These are phyloP conservation scores for Lactarius tabidus DNA, from an alignment of 768 basidiomycete species.

Conservation along the genomic window DNA sequence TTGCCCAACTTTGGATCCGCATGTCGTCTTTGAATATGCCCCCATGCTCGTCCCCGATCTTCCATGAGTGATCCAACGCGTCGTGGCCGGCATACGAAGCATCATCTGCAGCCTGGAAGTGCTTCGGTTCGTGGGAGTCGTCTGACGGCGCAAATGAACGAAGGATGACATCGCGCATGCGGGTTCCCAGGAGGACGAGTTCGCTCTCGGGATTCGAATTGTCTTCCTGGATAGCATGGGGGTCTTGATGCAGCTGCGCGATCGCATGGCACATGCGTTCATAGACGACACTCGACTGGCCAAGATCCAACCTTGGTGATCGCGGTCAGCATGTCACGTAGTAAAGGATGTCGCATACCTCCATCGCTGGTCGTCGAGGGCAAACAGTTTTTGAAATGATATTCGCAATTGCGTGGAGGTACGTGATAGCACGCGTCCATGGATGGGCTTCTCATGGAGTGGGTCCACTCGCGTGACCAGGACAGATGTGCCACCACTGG, in stretches of 20 bases:
- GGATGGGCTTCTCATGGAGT: constrained; percentile 46
- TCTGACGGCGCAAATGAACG: constrained; percentile 42
- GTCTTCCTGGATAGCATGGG: constrained; percentile 37
- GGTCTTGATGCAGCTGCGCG: constrained; percentile 50
- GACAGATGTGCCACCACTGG: constrained; percentile 66
- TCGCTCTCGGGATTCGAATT: constrained; percentile 37
- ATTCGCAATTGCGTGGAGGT: constrained; percentile 53
- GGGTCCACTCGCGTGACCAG: constrained; percentile 64
- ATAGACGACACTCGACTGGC: constrained; percentile 59
- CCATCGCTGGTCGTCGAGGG: constrained; percentile 48
- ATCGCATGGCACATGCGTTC: constrained; percentile 71
- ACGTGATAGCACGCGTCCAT: constrained; percentile 52
- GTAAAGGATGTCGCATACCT: constrained; percentile 27
- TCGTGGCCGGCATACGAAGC: constrained; percentile 37
- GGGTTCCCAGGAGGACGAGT: constrained; percentile 62
- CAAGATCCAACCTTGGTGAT: constrained; percentile 55
- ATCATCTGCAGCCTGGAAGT: constrained; percentile 40
- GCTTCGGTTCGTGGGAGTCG: constrained; percentile 33
- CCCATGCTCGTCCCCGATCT: constrained; percentile 28
- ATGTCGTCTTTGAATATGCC: constrained; percentile 69
- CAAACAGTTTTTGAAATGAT: constrained; percentile 50
- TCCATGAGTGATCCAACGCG: constrained; percentile 37
- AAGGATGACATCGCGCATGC: constrained; percentile 67
- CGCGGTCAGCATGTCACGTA: not conserved
- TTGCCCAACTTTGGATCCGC: constrained; percentile 78